Percentiles rank a stretch among this genome's conserved stretches.
phyloP scores from a whole-genome alignment of 1,139 yeast species.

The Scheffersomyces quercinus region DNA sequence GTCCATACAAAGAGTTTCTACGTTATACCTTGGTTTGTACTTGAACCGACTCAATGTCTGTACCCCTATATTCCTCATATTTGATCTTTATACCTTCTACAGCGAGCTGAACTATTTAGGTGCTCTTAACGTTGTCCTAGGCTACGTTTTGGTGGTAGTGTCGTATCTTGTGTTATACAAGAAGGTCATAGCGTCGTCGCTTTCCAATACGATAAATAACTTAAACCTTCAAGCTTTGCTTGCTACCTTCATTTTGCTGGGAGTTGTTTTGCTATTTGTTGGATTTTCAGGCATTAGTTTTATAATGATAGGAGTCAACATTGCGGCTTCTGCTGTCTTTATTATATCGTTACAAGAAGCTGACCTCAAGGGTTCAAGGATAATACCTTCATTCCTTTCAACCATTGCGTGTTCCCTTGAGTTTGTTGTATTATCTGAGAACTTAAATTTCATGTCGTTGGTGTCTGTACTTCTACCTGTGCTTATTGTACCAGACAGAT shows the following conservation, averaged over 20 bases:
- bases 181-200: conserved; percentile 9
- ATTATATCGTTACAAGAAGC: conserved; percentile 27
- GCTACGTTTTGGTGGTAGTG: conserved; percentile 18
- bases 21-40: conserved; percentile 27
- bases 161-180: conserved; percentile 17
- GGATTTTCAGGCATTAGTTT: conserved; percentile 11
- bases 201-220: conserved; percentile 6
- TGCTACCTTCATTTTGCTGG: conserved; percentile 3
- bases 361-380: conserved; percentile 16
- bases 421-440: conserved; percentile 20
- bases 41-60: conserved; percentile 28
- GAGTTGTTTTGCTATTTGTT: conserved; percentile 4
- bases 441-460: conserved; percentile 7
- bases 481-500: conserved; percentile 18
- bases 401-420: conserved; percentile 15
- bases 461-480: conserved; percentile 18
- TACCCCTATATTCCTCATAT: conserved; percentile 23
- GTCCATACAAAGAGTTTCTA: conserved; percentile 22
- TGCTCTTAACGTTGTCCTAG: conserved; percentile 13
- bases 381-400: conserved; percentile 20
- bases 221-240: conserved; percentile 6
- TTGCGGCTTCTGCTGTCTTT: conserved; percentile 24
- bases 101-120: conserved; percentile 8
- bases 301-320: conserved; percentile 25
- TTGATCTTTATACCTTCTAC: conserved; percentile 19